Base-by-base conservation (phyloP, 2,329 filamentous ascomycete genomes). In the Nannizziopsis arthrosporioides region DNA sequence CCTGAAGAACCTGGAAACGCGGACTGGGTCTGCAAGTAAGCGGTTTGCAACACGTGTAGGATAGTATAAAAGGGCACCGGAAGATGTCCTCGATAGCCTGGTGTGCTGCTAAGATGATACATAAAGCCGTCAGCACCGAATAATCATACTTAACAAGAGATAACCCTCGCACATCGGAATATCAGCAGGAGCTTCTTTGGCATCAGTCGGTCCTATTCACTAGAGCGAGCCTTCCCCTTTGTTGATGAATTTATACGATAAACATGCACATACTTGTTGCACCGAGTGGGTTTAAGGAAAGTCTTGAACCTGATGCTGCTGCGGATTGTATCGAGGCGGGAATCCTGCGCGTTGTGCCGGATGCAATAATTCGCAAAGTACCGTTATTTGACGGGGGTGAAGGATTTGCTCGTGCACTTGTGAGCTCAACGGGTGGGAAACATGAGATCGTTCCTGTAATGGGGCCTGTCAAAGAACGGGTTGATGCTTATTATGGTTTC, bases 211-310 rank as follows among this genome's bases (percentile, higher is more conserved):
- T 27, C 3, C 22, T 27, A 27, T 27, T 27, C 22, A 4, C 22
- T 27, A 27, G 3, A 4, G 3, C 7, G 7, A 27, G 3, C 22
- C 22, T 30, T 44, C n/a, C n/a, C 9, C 17, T 37, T 38, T 14
- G 22, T 27, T 36, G n/a, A 36, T 8, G 37, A 14, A 14, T 17
- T 15, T 22, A 39, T n/a, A 37, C n/a, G 27, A 35, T 35, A 22
- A 38, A 22, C 2, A 50, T 48, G 55, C 55, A 61, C 31, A 63
- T 76, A 18, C 65, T 76, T 42, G 65, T 76, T 34, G 72, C 70
- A 12, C 73, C 74, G 0, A 75, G 73, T 0, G 73, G 73, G 1
- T 76, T 76, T 64, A 76, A 76, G 50, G 73, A 74, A 19, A 74
- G 72, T 42, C 66, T 76, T 2, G 64, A 69, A 12, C 71, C 73